phyloP scores from a whole-genome alignment of 73 alveolate genomes.

The Paramecium bursaria region DNA sequence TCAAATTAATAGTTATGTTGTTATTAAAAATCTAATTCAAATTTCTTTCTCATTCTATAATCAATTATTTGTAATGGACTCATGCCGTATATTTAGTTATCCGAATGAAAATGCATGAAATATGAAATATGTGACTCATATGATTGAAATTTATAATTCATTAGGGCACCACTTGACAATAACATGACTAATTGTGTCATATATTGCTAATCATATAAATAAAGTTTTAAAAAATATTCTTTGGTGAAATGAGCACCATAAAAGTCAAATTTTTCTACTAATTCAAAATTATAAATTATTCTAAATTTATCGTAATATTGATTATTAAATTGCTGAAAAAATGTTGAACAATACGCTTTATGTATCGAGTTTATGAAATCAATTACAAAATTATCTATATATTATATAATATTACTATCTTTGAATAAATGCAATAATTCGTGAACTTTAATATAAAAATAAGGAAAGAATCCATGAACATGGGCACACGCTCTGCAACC shows the following conservation, averaged over 20 bases:
- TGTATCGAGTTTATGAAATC: conserved; percentile 44
- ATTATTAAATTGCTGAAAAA: conserved; percentile 1
- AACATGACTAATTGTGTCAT: conserved; percentile 26
- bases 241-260: conserved; percentile 63
- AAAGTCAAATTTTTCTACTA: conserved; percentile 61
- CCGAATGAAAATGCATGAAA: conserved; percentile 64
- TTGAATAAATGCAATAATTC: conserved; percentile 40
- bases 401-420: not conserved
- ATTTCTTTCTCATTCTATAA: conserved; percentile 40
- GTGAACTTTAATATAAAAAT: conserved; percentile 62
- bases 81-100: conserved; percentile 60
- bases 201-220: conserved; percentile 17
- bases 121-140: conserved; percentile 64
- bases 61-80: conserved; percentile 4
- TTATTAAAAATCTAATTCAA: conserved; percentile 8
- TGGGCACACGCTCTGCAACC: conserved; percentile 40
- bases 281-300: conserved; percentile 46
- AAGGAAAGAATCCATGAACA: conserved; percentile 67
- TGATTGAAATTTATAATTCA: conserved; percentile 55
- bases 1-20: conserved; percentile 23
- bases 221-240: conserved; percentile 39
- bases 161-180: conserved; percentile 34
- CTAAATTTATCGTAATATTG: conserved; percentile 28
- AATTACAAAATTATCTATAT: not conserved
- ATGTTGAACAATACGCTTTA: conserved; percentile 24